Evolutionary conservation across 2,329 filamentous ascomycete genomes (phyloP), one percentile per base, ranked within the genome.

Genomic region (Colletotrichum noveboracense): DNA sequence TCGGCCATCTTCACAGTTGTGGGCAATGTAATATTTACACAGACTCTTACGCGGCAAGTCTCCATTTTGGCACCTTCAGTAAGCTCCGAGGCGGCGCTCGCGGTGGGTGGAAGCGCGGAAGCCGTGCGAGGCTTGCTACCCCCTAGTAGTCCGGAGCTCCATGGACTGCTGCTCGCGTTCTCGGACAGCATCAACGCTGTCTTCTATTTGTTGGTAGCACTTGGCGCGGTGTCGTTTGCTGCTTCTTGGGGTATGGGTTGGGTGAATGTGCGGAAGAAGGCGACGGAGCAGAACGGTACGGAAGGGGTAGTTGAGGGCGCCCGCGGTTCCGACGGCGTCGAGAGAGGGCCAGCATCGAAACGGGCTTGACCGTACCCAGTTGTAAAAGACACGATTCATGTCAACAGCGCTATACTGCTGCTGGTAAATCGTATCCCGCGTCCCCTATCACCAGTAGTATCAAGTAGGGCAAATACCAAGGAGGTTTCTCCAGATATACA

Each of bases 391-490:
- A 43, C 0, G 38, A 43, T 0, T 43, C 38, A n/a, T 16, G 7
- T 9, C 18, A 43, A 43, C 8, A 16, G 16, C 5, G 0, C 16
- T 0, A n/a, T 43, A 0, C 38, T 8, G 1, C 0, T n/a, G 8
- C 16, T 43, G 8, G 18, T 16, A 43, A 43, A 18, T 16, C 38
- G 38, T n/a, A 43, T n/a, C 18, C 16, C 38, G 16, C 38, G 18
- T n/a, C 0, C 16, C 16, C 18, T n/a, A 16, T n/a, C 16, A 43
- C 16, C 18, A 18, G 4, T 8, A 16, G 38, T n/a, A 43, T 18
- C 0, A 16, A 9, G 8, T 10, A 43, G 18, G 38, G 18, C 38
- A 43, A 38, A 18, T 18, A 16, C 36, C 36, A 9, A 43, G 16
- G 38, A 38, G 16, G 16, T 43, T 43, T 16, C 5, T 43, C 38